Evolutionary conservation across 257 asterid genomes (phyloP).

Genomic region (Capsicum baccatum): DNA sequence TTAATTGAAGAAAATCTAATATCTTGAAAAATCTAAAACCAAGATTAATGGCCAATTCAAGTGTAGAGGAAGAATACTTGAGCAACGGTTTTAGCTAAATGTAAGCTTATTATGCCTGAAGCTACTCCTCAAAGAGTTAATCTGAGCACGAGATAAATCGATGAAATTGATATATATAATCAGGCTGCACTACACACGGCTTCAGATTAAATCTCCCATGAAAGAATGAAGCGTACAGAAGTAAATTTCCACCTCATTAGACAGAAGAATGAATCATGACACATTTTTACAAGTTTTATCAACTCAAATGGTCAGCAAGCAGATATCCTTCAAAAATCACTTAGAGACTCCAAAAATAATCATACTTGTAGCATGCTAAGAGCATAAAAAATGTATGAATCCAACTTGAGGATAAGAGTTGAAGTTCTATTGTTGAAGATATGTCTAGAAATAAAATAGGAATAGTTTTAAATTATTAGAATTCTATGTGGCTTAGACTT

Average conservation of each 20-base stretch:
- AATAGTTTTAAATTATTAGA: no score
- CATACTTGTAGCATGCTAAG: neutral
- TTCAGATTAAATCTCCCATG: neutral
- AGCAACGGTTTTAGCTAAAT: neutral
- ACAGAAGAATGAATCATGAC: neutral
- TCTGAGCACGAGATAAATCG: neutral
- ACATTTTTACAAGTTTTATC: neutral
- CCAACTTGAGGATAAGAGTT: neutral
- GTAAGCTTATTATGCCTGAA: neutral
- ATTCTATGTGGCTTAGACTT: no score
- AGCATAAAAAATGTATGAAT: neutral
- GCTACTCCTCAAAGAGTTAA: constrained; percentile 11
- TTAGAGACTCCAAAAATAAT: neutral
- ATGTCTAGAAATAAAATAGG: no score
- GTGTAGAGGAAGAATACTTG: neutral
- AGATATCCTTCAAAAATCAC: neutral
- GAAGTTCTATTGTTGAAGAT: neutral
- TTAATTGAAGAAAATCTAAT: neutral
- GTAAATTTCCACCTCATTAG: neutral
- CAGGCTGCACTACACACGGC: neutral
- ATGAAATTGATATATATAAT: neutral
- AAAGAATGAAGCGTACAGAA: neutral
- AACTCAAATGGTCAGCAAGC: neutral
- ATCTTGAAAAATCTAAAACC: neutral
- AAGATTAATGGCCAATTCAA: neutral